These are phyloP conservation scores for Picea mariana DNA, from an alignment of 83 land plant genomes.

Conservation along the genomic window DNA sequence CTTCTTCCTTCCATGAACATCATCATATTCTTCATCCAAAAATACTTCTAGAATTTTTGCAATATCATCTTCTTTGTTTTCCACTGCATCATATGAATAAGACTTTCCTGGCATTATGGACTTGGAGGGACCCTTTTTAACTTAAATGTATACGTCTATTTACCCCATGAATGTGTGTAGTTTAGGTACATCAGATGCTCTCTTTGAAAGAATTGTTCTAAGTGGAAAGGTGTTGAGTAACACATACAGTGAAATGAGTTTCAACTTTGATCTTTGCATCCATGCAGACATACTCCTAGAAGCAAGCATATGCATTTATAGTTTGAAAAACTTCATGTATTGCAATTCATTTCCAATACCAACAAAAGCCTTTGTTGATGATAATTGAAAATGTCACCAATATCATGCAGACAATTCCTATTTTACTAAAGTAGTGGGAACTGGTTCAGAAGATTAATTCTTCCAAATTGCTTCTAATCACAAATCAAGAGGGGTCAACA, in stretches of 20 bases:
- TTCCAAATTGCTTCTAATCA: neutral
- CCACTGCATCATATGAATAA: too few species aligned
- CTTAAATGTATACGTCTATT: neutral
- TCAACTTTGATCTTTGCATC: neutral
- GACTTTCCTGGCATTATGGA: too few species aligned
- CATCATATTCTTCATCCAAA: too few species aligned
- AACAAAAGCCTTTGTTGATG: neutral
- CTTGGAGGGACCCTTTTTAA: too few species aligned
- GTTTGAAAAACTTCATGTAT: neutral
- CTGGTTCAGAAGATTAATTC: neutral
- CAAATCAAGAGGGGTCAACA: neutral
- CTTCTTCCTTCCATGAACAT: too few species aligned
- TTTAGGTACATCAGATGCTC: neutral
- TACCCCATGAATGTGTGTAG: neutral
- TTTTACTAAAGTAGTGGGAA: neutral
- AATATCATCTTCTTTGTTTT: too few species aligned
- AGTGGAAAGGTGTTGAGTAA: neutral
- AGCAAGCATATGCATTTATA: neutral
- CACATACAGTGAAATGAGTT: neutral
- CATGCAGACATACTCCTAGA: neutral
- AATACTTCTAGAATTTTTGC: too few species aligned
- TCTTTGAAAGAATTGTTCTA: neutral
- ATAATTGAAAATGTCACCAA: neutral
- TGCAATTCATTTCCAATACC: neutral
- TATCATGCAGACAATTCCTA: neutral